Conservation (phyloP, 495 filamentous ascomycete genomes). For the Penicillium diatomitis region DNA sequence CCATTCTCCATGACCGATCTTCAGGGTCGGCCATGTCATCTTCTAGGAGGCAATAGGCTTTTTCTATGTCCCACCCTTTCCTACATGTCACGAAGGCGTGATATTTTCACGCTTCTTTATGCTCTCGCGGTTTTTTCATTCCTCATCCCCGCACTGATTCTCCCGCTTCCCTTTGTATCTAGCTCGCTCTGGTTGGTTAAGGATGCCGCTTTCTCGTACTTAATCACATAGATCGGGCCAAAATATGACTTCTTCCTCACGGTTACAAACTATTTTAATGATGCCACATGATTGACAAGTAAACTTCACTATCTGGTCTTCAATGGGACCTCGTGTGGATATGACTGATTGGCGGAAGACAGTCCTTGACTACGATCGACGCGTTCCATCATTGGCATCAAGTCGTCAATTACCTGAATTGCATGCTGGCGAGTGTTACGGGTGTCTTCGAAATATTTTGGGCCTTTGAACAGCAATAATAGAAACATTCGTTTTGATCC, state of each 20-base stretch:
- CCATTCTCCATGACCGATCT: neutral
- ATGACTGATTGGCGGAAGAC: too few species aligned
- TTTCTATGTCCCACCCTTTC: conserved; percentile 26
- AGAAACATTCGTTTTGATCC: too few species aligned
- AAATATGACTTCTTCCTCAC: conserved; percentile 36
- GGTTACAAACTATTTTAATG: conserved; percentile 21
- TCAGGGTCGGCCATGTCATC: neutral
- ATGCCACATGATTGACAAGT: neutral
- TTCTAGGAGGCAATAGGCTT: conserved; percentile 20
- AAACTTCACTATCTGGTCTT: too few species aligned
- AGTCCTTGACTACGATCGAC: too few species aligned
- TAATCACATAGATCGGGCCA: conserved; percentile 35
- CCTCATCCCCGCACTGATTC: conserved; percentile 18
- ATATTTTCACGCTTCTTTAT: conserved; percentile 35
- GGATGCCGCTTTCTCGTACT: conserved; percentile 30
- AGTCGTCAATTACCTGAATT: too few species aligned
- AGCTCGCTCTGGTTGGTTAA: conserved; percentile 37
- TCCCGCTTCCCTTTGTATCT: conserved; percentile 25
- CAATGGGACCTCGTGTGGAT: too few species aligned
- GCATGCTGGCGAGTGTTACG: too few species aligned
- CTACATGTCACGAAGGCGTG: conserved; percentile 32
- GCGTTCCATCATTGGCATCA: too few species aligned
- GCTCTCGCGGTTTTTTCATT: conserved; percentile 33
- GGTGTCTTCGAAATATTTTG: too few species aligned
- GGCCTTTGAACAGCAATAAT: too few species aligned